phyloP scores from a whole-genome alignment of 2,329 filamentous ascomycete species.

The Bertia moriformis region DNA sequence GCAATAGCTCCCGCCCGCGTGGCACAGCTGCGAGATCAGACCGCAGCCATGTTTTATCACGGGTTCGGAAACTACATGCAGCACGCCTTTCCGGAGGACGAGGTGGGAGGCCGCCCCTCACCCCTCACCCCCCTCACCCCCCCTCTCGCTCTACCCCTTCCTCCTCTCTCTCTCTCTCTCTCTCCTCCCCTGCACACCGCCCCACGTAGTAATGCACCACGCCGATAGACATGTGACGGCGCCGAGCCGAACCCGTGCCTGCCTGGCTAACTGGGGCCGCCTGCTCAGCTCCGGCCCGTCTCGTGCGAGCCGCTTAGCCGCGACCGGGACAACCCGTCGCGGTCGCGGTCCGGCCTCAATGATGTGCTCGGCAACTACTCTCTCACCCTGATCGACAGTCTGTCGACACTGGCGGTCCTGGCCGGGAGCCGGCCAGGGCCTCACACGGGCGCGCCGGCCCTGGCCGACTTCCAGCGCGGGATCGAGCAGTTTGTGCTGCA shows the following conservation, averaged over 20 bases:
- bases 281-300: conserved; percentile 59
- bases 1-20: conserved; percentile 40
- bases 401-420: conserved; percentile 85
- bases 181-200: conserved; percentile 4
- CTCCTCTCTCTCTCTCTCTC: conserved; percentile 1
- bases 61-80: conserved; percentile 91
- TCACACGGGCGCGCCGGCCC: conserved; percentile 41
- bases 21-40: conserved; percentile 39
- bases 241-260: neutral
- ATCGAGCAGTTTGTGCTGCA: conserved; percentile 61
- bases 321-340: conserved; percentile 63
- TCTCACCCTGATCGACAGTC: conserved; percentile 82
- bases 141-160: neutral
- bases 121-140: neutral
- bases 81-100: conserved; percentile 89
- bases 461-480: conserved; percentile 66
- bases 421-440: conserved; percentile 54
- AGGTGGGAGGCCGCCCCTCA: conserved; percentile 31
- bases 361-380: conserved; percentile 96
- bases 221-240: no score
- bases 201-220: neutral
- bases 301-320: conserved; percentile 73
- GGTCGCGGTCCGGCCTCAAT: conserved; percentile 81
- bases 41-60: conserved; percentile 82
- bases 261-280: conserved; percentile 2